Conservation (phyloP, 2,329 filamentous ascomycete genomes). For the Fusarium scirpi region DNA sequence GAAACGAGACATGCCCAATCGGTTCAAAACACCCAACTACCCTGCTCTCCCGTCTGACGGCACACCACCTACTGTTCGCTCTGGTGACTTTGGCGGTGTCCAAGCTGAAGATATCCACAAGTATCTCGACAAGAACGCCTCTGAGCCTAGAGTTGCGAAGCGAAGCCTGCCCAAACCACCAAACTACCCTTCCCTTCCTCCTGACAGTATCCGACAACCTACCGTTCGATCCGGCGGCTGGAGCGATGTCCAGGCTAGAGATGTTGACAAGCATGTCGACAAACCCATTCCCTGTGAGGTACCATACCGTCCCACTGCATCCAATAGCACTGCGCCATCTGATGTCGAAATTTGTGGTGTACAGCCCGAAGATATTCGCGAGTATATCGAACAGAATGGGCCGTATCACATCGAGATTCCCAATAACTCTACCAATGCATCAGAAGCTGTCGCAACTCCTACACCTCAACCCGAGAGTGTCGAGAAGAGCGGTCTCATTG, state of each 20-base stretch:
- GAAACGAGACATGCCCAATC: not conserved
- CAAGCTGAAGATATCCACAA: not conserved
- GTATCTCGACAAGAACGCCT: not conserved
- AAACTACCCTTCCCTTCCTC: not conserved
- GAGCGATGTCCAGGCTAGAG: no score
- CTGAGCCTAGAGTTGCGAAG: not conserved
- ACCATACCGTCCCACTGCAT: not conserved
- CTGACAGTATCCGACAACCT: not conserved
- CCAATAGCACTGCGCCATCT: not conserved
- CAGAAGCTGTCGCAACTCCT: not conserved
- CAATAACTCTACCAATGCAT: not conserved
- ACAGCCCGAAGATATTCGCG: not conserved
- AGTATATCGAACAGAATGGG: not conserved
- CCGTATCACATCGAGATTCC: not conserved
- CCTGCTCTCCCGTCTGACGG: not conserved
- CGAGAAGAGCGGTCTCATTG: rapidly evolving
- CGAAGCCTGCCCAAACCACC: not conserved
- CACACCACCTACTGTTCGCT: not conserved
- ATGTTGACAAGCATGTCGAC: not conserved
- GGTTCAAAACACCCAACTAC: not conserved
- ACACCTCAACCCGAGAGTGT: not conserved
- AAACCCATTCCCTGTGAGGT: not conserved
- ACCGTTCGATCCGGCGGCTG: not conserved
- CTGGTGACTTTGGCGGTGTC: not conserved
- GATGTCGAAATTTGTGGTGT: not conserved